Evolutionary conservation across 2,329 filamentous ascomycete genomes (phyloP), one percentile per base, ranked within the genome.

Genomic region (Aspergillus ibericus): DNA sequence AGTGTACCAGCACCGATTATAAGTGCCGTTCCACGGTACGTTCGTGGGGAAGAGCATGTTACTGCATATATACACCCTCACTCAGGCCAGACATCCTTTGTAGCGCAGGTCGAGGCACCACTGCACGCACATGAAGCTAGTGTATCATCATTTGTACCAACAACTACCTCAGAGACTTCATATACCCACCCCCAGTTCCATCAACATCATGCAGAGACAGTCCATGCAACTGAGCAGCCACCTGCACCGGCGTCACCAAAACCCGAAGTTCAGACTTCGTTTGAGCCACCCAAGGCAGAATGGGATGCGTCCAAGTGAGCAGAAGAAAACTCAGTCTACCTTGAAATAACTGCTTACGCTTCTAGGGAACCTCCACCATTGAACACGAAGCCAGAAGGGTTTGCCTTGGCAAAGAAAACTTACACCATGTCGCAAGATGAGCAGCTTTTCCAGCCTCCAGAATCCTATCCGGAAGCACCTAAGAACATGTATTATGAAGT

Each of bases 401-500:
- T 85, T 61, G 91, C 96, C 73, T 90, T 98, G 70, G 91, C 92
- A 15, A 82, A 83, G 48, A 85, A 87, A 57, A 86, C 86, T 56
- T 98, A 98, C 75, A 83, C 85, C 57, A 97, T 97, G 88, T 96
- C 90, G 56, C 84, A 84, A 56, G 90, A 93, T 72, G 81, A 82
- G 16, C 76, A 86, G 34, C 86, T 90, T 9, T 98, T 96, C 75
- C 83, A 91, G 55, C 85, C 93, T 32, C 93, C 93, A 16, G 76
- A 80, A 59, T 82, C 85, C 54, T 95, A 96, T 69, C 91, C 93
- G 2, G 90, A 91, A 69, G 91, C 92, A 16, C 92, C 93, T 0
- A 89, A 84, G 73, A 85, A 93, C 70, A 93, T 96, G 91, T 95
- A 89, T 83, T 96, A 95, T 72, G 81, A 93, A 67, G 84, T 96